These are phyloP conservation scores for Rhizophagus clarus DNA, from an alignment of 192 early-diverging fungal species.

Conservation along the genomic window DNA sequence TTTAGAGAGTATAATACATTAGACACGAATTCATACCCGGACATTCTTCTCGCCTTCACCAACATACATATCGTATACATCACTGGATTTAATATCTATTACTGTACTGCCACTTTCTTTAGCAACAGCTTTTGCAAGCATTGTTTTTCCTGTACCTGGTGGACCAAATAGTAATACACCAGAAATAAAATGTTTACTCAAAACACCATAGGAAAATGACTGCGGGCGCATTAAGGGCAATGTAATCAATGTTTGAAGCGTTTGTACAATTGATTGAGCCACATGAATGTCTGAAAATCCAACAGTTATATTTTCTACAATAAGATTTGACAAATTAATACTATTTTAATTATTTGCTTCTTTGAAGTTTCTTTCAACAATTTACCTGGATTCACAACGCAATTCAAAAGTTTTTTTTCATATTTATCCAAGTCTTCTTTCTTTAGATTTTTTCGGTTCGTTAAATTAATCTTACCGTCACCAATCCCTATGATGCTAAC, in stretches of 20 bases:
- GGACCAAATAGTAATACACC: constrained; percentile 86
- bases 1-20: neutral
- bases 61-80: constrained; percentile 87
- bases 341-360: neutral
- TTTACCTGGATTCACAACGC: constrained; percentile 80
- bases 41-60: constrained; percentile 98
- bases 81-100: constrained; percentile 75
- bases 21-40: constrained; percentile 34
- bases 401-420: constrained; percentile 75
- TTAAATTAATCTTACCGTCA: constrained; percentile 33
- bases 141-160: constrained; percentile 86
- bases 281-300: constrained; percentile 76
- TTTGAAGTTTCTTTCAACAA: neutral
- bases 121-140: constrained; percentile 83
- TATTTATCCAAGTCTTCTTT: constrained; percentile 58
- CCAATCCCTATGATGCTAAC: constrained; percentile 48
- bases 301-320: constrained; percentile 53
- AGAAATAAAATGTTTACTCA: constrained; percentile 67
- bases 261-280: constrained; percentile 75
- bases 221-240: constrained; percentile 79
- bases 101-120: constrained; percentile 80
- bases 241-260: constrained; percentile 83
- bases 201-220: constrained; percentile 71
- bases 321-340: neutral
- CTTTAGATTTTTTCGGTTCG: constrained; percentile 32